A percentile compares a stretch with the other conserved stretches of the same genome.
Evolutionary conservation across 345 rosid genomes (phyloP).

Genomic region (Schrenkiella parvula): DNA sequence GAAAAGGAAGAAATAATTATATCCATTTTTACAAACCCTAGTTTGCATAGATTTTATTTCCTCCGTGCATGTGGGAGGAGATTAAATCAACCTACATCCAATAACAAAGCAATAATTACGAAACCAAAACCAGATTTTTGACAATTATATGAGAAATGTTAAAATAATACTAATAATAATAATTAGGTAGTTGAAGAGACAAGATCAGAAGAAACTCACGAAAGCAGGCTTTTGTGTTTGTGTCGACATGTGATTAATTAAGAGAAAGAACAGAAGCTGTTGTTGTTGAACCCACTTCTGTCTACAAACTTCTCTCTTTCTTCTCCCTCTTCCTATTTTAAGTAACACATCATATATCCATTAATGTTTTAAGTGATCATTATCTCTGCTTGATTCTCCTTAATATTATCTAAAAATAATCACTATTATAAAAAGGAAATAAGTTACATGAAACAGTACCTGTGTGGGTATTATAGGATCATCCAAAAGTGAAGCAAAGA

Average conservation of each 20-base stretch:
- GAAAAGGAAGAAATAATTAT: slow-evolving; percentile 7
- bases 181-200: slow-evolving; percentile 23
- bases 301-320: slow-evolving; percentile 44
- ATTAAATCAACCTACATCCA: slow-evolving; percentile 4
- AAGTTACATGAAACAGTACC: slow-evolving; percentile 21
- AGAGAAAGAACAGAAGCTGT: slow-evolving; percentile 50
- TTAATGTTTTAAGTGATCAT: not conserved
- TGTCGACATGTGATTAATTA: slow-evolving; percentile 33
- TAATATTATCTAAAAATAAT: not conserved
- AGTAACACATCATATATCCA: not conserved
- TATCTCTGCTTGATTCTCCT: not conserved
- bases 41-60: slow-evolving; percentile 18
- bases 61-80: slow-evolving; percentile 15
- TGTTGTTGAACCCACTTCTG: slow-evolving; percentile 47
- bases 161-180: not conserved
- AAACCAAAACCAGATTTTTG: not conserved
- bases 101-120: not conserved
- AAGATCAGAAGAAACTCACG: slow-evolving; percentile 22
- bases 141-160: not conserved
- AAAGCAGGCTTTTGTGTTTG: slow-evolving; percentile 28
- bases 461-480: slow-evolving; percentile 32
- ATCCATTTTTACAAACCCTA: not conserved
- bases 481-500: slow-evolving; percentile 28
- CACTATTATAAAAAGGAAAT: not conserved
- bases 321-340: slow-evolving; percentile 45